Base-by-base conservation (phyloP, 352 stramenopile genomes). In the Phytophthora nicotianae region DNA sequence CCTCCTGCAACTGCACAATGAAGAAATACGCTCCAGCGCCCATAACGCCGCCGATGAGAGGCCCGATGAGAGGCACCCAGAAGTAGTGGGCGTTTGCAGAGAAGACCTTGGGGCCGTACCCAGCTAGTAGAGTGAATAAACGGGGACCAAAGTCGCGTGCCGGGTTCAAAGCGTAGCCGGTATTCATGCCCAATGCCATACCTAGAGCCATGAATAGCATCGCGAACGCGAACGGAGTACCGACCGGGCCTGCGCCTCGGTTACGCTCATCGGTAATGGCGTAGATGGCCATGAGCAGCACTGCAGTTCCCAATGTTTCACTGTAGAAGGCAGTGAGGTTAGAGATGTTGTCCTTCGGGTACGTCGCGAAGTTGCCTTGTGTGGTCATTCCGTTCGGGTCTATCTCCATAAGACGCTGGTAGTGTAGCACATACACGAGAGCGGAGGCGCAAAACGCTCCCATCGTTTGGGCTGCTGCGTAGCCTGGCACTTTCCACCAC, bases 91-190 rank as follows among this genome's bases (percentile, higher is more conserved):
- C 68, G 35, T 72, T 57, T 1, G 71, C 49, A 19, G 74, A 77
- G 43, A 86, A 88, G 26, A 88, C 79, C 32, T 81, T 66, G 19
- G 66, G 62, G 8, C 75, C 79, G 62, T 80, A 88, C 17, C 79
- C 76, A 24, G 74, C 74, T 0, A 84, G 48, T 17, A 65, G 67
- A 7, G 75, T 85, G 62, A 86, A 83, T 7, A 74, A 27, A 4
- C 76, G 69, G 48, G 67, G 68, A 4, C 67, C 70, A 20, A 86
- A 77, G 62, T 83, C 76, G 3, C 68, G 63, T 7, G 73, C 74
- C 10, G 74, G 75, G 48, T 81, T 83, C 45, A 81, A 56, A 5
- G 72, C 72, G 40, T 74, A 75, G 10, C 69, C 68, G 0, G 65
- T 75, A 45, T 71, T 69, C 58, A 74, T 72, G 24, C 76, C 78